Conservation (phyloP, 768 basidiomycete genomes). For the Tricholoma saponaceum region DNA sequence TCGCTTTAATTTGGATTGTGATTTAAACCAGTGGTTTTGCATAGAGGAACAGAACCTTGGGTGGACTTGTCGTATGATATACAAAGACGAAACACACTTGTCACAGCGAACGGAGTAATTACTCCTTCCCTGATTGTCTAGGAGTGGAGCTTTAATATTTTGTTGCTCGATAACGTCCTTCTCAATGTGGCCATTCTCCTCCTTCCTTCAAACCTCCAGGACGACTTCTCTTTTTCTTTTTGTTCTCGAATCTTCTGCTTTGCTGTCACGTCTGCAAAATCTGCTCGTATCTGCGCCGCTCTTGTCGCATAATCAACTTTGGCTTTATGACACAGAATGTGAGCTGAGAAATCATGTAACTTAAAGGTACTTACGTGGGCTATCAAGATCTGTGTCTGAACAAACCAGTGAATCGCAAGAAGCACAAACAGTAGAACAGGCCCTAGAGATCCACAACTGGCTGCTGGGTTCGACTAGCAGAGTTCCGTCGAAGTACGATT, state of each 20-base stretch:
- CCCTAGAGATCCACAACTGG: background rate
- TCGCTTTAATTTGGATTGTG: too few species aligned
- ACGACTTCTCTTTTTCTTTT: background rate
- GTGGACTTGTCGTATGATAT: too few species aligned
- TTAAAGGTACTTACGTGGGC: background rate
- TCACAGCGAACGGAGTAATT: too few species aligned
- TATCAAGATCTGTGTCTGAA: background rate
- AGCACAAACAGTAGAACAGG: background rate
- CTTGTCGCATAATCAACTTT: background rate
- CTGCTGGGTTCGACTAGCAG: background rate
- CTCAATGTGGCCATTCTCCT: background rate
- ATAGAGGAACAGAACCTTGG: too few species aligned
- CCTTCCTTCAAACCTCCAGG: background rate
- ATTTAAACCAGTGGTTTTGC: too few species aligned
- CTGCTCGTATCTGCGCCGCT: background rate
- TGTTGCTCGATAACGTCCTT: background rate
- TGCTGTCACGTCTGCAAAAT: background rate
- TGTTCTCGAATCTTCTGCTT: background rate
- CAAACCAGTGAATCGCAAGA: background rate
- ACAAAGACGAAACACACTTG: too few species aligned
- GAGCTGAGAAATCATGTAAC: background rate
- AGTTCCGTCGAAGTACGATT: background rate
- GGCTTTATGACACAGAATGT: background rate
- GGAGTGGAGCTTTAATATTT: background rate
- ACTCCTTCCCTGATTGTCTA: background rate